Percentiles rank a stretch among this genome's conserved stretches.
Conservation (phyloP, 805 yeast genomes). For the Wickerhamomyces subpelliculosus region DNA sequence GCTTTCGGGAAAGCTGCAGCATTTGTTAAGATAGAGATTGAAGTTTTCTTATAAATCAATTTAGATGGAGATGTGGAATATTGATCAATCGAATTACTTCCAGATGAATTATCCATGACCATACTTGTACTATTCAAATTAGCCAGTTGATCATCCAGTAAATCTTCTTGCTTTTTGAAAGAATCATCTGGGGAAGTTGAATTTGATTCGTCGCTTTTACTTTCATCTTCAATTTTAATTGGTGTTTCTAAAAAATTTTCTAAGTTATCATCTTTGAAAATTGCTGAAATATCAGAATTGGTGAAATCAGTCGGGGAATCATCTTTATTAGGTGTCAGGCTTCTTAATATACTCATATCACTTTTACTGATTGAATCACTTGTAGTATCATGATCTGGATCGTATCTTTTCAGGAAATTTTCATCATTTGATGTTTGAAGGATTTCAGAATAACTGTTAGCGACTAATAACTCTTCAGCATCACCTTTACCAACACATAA, state of each 20-base stretch:
- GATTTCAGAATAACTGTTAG: not conserved
- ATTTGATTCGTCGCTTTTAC: not conserved
- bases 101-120: not conserved
- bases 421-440: not conserved
- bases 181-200: not conserved
- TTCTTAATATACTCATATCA: not conserved
- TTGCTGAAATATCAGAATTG: not conserved
- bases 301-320: not conserved
- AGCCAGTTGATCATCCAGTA: not conserved
- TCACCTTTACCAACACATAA: slow-evolving; percentile 5
- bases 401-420: not conserved
- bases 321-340: not conserved
- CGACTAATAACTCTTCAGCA: slow-evolving; percentile 2
- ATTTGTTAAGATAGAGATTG: slow-evolving; percentile 10
- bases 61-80: slow-evolving; percentile 10
- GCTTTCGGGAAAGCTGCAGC: slow-evolving; percentile 1
- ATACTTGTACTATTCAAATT: not conserved
- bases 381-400: not conserved
- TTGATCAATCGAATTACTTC: not conserved
- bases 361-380: not conserved
- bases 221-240: not conserved
- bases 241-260: not conserved
- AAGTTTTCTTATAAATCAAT: slow-evolving; percentile 9
- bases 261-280: not conserved
- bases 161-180: not conserved